Evolutionary conservation across 768 basidiomycete species (phyloP), one percentile per base, ranked within the genome.

Genomic region (Hygrocybe punicea): DNA sequence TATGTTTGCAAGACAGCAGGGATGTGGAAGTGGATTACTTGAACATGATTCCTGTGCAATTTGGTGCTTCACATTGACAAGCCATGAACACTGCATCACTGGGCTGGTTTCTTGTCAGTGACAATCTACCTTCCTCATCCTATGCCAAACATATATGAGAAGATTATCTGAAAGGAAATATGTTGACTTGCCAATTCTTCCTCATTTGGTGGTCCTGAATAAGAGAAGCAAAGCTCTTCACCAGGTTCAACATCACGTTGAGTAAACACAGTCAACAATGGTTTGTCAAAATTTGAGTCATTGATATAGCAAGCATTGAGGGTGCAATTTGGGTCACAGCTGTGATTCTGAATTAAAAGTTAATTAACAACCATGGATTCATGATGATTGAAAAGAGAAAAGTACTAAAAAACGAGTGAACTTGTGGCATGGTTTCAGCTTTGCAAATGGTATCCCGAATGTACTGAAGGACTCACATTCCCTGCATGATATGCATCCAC

Each of bases 401-500:
- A 17, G 5, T 67, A 91, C 93, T 62, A 95, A 71, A 65, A 91
- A 96, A 33, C 93, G 83, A n/a, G 93, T 94, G 70, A 94, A 93
- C 93, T 95, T n/a, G n/a, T n/a, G 62, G 10, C 51, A 37, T 48
- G 23, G 17, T 36, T 16, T 37, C 36, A 56, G 46, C 33, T 21
- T 14, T n/a, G n/a, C 4, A 14, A 35, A 17, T 21, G 24, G 8
- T 21, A 47, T 2, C 3, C 13, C 14, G 29, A 24, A n/a, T 50
- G 17, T 9, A 50, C 4, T 19, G n/a, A n/a, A 36, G 13, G 14
- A 45, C 87, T 67, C 67, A 92, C 89, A 69, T 92, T 92, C 10
- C 89, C 89, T 17, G 82, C 85, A 69, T 95, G 92, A 67, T 87
- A 96, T 4, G 93, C 93, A 72, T 96, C 93, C 2, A 95, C 85